Percentiles rank a stretch among this genome's conserved stretches.
Conservation (phyloP, 768 basidiomycete species). For the Holtermanniella nyarrowii region DNA sequence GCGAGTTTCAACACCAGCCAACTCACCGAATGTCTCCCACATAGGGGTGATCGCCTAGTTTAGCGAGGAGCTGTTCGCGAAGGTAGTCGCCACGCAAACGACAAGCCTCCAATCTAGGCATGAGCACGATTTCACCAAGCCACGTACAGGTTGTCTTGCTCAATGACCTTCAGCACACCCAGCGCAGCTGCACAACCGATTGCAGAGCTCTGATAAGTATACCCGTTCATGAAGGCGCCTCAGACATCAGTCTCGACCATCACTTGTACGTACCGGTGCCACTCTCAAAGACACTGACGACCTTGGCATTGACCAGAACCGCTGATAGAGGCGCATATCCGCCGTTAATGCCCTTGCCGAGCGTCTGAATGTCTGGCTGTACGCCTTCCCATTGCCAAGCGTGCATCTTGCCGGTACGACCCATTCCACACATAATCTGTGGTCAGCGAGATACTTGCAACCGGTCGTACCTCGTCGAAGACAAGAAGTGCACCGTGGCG, state of each 20-base stretch:
- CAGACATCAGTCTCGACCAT: no score
- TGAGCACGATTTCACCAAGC: background rate
- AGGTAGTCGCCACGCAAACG: conserved; percentile 55
- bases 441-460: background rate
- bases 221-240: conserved; percentile 16
- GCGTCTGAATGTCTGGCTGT: conserved; percentile 72
- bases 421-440: conserved; percentile 79
- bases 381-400: conserved; percentile 63
- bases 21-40: conserved; percentile 72
- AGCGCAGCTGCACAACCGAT: conserved; percentile 67
- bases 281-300: conserved; percentile 59
- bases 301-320: conserved; percentile 59
- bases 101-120: conserved; percentile 48
- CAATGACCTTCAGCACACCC: conserved; percentile 67
- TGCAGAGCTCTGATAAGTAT: conserved; percentile 53
- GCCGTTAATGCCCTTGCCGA: conserved; percentile 83
- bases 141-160: conserved; percentile 51
- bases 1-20: background rate
- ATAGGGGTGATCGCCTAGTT: conserved; percentile 43
- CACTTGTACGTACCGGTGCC: no score
- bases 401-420: conserved; percentile 77
- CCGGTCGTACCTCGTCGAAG: conserved; percentile 52
- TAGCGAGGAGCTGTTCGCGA: conserved; percentile 41
- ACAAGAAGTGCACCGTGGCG: conserved; percentile 53
- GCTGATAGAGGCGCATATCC: conserved; percentile 74